Percentiles rank a stretch among this genome's conserved stretches.
Conservation (phyloP, 257 asterid species). For the Petunia secreta region DNA sequence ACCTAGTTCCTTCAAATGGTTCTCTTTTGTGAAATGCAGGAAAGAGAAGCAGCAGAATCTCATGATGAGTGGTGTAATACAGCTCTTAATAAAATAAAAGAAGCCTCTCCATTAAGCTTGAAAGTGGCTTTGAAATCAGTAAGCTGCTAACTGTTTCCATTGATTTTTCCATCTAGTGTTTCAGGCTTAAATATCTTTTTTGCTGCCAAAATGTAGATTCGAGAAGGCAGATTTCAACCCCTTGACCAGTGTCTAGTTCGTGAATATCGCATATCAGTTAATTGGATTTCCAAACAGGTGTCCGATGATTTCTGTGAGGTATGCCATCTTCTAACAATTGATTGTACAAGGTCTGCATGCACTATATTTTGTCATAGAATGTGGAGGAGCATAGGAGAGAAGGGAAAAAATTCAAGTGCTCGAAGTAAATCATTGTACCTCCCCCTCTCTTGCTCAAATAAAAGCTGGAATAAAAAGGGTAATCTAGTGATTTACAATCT, state of each 20-base stretch:
- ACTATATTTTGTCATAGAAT: neutral
- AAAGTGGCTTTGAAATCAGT: slow-evolving; percentile 96
- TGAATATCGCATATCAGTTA: slow-evolving; percentile 77
- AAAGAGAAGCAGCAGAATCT: slow-evolving; percentile 55
- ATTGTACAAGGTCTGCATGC: slow-evolving; percentile 9
- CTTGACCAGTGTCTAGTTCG: slow-evolving; percentile 87
- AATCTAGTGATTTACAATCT: neutral
- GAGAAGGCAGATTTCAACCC: slow-evolving; percentile 94
- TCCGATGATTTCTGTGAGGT: slow-evolving; percentile 84
- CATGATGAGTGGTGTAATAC: slow-evolving; percentile 50
- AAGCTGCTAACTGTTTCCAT: slow-evolving; percentile 37
- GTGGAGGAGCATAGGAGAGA: neutral
- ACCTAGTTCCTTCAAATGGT: slow-evolving; percentile 16
- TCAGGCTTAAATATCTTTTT: slow-evolving; percentile 3
- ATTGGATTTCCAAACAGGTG: slow-evolving; percentile 61
- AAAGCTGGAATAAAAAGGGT: neutral
- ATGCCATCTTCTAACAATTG: slow-evolving; percentile 15
- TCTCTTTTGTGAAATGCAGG: slow-evolving; percentile 43
- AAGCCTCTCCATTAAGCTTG: slow-evolving; percentile 88
- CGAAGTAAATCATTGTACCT: slow-evolving; percentile 6
- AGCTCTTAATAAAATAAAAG: slow-evolving; percentile 62
- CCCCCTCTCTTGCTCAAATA: neutral
- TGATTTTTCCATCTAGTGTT: neutral
- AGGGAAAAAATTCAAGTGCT: neutral
- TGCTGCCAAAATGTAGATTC: slow-evolving; percentile 54